phyloP scores from a whole-genome alignment of 345 rosid genomes.

The Tarenaya hassleriana region DNA sequence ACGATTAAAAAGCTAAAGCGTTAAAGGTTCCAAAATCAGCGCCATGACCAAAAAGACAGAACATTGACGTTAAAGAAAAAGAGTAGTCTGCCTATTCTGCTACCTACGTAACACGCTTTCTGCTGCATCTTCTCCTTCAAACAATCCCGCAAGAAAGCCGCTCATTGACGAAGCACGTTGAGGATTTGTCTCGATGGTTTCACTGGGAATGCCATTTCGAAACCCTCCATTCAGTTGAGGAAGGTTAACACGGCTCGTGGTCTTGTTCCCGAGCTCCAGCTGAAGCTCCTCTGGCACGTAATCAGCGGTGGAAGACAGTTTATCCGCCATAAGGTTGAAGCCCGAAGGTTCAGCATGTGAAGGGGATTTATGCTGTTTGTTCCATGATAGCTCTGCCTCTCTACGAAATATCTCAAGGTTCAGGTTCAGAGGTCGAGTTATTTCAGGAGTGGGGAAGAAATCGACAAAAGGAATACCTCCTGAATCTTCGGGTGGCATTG shows the following conservation, averaged over 20 bases:
- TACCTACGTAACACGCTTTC: no score
- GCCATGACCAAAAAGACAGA: no score
- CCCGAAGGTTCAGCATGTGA: slow-evolving; percentile 28
- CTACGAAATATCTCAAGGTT: slow-evolving; percentile 18
- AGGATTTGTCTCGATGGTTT: neutral
- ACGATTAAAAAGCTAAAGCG: no score
- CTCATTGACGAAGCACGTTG: slow-evolving; percentile 6
- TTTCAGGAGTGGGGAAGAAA: slow-evolving; percentile 21
- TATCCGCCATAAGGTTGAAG: slow-evolving; percentile 19
- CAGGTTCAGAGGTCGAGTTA: slow-evolving; percentile 25
- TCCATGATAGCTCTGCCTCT: slow-evolving; percentile 18
- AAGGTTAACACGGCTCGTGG: slow-evolving; percentile 12
- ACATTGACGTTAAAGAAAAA: no score
- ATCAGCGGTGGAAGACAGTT: slow-evolving; percentile 21
- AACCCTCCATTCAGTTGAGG: no score
- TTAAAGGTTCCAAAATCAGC: no score
- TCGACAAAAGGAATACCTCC: slow-evolving; percentile 23
- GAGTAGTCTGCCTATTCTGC: no score
- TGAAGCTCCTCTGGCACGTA: slow-evolving; percentile 27
- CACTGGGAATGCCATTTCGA: slow-evolving; percentile 4
- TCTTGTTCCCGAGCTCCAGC: slow-evolving; percentile 31
- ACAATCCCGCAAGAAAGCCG: no score
- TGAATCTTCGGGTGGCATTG: no score
- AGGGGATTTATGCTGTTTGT: slow-evolving; percentile 21
- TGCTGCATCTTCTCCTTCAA: no score